Percentiles rank a stretch among this genome's conserved stretches.
Conservation (phyloP, 208 protist genomes). For the Trypanosoma conorhini region DNA sequence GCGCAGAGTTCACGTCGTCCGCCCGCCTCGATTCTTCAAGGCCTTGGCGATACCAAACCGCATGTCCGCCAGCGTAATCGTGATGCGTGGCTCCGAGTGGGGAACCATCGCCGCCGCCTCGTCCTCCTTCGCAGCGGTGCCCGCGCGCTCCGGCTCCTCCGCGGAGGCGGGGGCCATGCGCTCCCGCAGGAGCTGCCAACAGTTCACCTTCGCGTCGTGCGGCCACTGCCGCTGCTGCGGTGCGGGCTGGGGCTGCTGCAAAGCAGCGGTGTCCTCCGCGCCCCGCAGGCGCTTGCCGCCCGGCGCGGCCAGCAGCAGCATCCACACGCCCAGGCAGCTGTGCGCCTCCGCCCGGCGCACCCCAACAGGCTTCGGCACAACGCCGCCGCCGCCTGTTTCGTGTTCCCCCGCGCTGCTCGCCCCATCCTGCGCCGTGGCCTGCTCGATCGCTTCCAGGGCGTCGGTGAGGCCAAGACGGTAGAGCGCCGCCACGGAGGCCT, state of each 20-base stretch:
- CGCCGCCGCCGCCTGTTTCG: neutral
- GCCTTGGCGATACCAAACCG: slow-evolving; percentile 43
- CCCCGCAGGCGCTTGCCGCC: neutral
- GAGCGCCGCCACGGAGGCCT: slow-evolving; percentile 50
- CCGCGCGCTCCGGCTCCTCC: neutral
- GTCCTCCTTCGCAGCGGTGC: neutral
- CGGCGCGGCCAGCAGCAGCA: slow-evolving; percentile 9
- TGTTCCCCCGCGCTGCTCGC: neutral
- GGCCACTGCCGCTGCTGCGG: neutral
- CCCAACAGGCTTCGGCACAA: slow-evolving; percentile 26
- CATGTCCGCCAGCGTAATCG: slow-evolving; percentile 53
- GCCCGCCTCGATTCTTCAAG: slow-evolving; percentile 6
- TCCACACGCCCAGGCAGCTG: slow-evolving; percentile 33
- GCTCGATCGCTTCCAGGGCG: slow-evolving; percentile 31
- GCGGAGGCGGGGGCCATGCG: neutral
- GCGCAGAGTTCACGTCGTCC: neutral
- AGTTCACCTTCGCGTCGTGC: neutral
- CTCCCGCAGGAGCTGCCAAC: slow-evolving; percentile 21
- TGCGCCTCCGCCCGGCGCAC: slow-evolving; percentile 22
- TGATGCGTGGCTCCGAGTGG: slow-evolving; percentile 10
- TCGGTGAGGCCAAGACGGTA: slow-evolving; percentile 43
- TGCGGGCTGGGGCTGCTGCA: neutral
- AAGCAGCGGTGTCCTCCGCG: neutral
- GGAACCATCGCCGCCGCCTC: slow-evolving; percentile 7
- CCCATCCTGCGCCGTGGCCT: slow-evolving; percentile 10